phyloP scores from a whole-genome alignment of 2,329 filamentous ascomycete genomes.

The Neonectria hederae region DNA sequence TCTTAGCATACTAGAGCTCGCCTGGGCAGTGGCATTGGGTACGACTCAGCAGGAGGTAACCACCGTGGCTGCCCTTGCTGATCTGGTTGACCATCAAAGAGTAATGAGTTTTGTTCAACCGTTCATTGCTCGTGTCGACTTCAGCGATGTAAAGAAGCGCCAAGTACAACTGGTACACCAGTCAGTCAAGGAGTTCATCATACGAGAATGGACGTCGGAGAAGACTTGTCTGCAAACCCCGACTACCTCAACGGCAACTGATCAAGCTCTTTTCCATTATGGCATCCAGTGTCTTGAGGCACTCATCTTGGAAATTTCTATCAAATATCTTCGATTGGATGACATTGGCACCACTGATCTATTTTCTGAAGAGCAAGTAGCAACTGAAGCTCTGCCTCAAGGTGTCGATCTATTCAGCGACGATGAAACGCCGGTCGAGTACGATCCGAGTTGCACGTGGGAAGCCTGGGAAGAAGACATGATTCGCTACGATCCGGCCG shows the following conservation, averaged over 20 bases:
- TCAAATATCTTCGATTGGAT: too few relatives aligned
- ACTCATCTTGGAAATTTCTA: too few relatives aligned
- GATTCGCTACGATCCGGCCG: constrained; percentile 38
- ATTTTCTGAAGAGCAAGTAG: constrained; percentile 42
- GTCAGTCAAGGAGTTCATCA: constrained; percentile 31
- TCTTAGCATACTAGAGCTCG: constrained; percentile 44
- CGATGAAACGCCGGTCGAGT: constrained; percentile 26
- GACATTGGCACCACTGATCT: too few relatives aligned
- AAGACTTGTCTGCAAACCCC: constrained; percentile 26
- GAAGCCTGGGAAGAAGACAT: constrained; percentile 45
- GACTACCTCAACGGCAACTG: neutral
- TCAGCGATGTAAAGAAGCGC: constrained; percentile 23
- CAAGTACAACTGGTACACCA: constrained; percentile 32
- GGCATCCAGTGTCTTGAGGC: constrained; percentile 18
- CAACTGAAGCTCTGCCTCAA: constrained; percentile 24
- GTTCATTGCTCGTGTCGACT: constrained; percentile 30
- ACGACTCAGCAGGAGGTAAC: constrained; percentile 27
- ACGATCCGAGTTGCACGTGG: constrained; percentile 39
- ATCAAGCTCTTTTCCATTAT: constrained; percentile 24
- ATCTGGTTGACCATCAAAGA: constrained; percentile 42
- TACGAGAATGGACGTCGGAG: neutral
- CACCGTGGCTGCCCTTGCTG: constrained; percentile 36
- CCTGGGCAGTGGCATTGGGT: constrained; percentile 41
- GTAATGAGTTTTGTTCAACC: constrained; percentile 34
- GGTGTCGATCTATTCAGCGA: constrained; percentile 37